Evolutionary conservation across 2,329 filamentous ascomycete genomes (phyloP), one percentile per base, ranked within the genome.

Genomic region (Arachnomyces sp.): DNA sequence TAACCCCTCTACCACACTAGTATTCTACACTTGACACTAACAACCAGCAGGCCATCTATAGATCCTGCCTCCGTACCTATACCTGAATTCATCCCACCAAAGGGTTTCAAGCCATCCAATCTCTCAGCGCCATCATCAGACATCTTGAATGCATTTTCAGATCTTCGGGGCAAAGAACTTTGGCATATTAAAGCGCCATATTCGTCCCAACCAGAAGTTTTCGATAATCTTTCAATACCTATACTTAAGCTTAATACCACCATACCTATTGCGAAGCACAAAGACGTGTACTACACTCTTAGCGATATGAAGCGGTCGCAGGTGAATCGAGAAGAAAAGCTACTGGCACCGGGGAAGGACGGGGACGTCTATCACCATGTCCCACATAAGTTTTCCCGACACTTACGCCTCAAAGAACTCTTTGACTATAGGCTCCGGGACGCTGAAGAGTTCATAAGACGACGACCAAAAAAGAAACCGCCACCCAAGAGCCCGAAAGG

Each of bases 141-240:
- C 34, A 49, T 56, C 32, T 52, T 57, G 34, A 59, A 62, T 16
- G 40, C 60, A 16, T 55, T 66, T 31, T 61, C 63, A 29, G 53
- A 66, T 36, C 54, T 68, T 36, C 51, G 51, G 36, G 63, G 62
- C 38, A 72, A 72, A 49, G 63, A 71, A 51, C 49, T 73, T 36
- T 67, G 67, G 56, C 67, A 72, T 45, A 67, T 73, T 41, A 66
- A 65, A 13, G 67, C 66, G 1, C 69, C 69, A 2, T 54, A 62
- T 3, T 63, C 55, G 34, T 56, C 72, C 13, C 63, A 67, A 13
- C 46, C 72, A 28, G 61, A 61, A 6, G 60, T 64, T 35, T 55
- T 73, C 38, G 64, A 69, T 45, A 60, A 69, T 40, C 55, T 72
- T 32, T 61, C 67, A 11, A 52, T 68, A 32, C 21, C 21, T 25